Conservation (phyloP, 768 basidiomycete species). For the Neoboletus subvelutipes region DNA sequence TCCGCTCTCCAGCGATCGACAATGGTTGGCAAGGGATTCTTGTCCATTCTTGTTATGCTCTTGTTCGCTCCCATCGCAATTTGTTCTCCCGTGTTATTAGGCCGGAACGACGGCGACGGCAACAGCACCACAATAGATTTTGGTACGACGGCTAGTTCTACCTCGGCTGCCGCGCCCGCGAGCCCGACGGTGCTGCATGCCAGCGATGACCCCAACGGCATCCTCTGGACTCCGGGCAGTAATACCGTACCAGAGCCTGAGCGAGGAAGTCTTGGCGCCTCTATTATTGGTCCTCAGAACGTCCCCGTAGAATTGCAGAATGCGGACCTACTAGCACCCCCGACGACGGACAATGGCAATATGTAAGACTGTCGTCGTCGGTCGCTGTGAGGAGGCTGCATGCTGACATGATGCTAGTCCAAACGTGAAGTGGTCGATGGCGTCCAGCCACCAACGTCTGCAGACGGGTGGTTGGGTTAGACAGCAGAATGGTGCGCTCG, state of each 20-base stretch:
- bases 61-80: slow-evolving; percentile 2
- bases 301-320: slow-evolving; percentile 52
- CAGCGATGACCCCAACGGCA: slow-evolving; percentile 41
- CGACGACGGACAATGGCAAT: slow-evolving; percentile 56
- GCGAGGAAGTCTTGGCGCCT: slow-evolving; percentile 43
- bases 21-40: slow-evolving; percentile 6
- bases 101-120: background rate
- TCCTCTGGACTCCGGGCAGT: slow-evolving; percentile 35
- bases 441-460: slow-evolving; percentile 54
- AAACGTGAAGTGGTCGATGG: slow-evolving; percentile 53
- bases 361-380: slow-evolving; percentile 33
- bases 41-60: background rate
- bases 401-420: slow-evolving; percentile 15
- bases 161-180: slow-evolving; percentile 29
- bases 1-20: background rate
- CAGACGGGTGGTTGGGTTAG: slow-evolving; percentile 61
- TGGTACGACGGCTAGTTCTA: background rate
- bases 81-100: background rate
- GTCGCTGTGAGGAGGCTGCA: background rate
- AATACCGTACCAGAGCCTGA: slow-evolving; percentile 37
- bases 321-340: slow-evolving; percentile 55
- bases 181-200: slow-evolving; percentile 43
- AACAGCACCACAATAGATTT: background rate
- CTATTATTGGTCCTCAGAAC: slow-evolving; percentile 56
- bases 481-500: slow-evolving; percentile 48